Conservation (phyloP, 1,284 basidiomycete species). For the Fistulina hepatica region DNA sequence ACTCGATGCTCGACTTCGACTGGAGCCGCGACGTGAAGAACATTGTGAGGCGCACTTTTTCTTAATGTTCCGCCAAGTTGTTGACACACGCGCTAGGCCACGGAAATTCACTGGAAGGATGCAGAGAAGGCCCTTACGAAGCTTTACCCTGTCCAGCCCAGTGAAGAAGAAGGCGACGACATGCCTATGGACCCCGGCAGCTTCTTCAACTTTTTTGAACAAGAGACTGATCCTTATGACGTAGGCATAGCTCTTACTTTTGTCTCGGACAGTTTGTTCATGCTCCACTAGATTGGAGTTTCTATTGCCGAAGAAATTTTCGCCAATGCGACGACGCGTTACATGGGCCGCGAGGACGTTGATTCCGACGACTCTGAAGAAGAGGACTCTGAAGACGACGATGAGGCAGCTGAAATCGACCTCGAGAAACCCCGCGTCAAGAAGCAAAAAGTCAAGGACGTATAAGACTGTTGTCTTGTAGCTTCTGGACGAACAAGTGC, state of each 20-base stretch:
- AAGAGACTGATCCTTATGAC: constrained; percentile 50
- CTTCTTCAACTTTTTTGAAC: constrained; percentile 84
- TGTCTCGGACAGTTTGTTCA: constrained; percentile 8
- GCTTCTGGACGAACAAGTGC: too few relatives aligned
- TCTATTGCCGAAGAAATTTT: constrained; percentile 67
- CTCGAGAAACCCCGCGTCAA: constrained; percentile 68
- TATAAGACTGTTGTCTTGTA: too few relatives aligned
- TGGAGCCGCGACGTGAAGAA: constrained; percentile 64
- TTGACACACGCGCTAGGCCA: constrained; percentile 31
- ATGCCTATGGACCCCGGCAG: constrained; percentile 58
- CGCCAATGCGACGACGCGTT: constrained; percentile 67
- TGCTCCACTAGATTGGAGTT: constrained; percentile 46
- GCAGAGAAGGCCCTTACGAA: constrained; percentile 66
- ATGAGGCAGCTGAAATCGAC: constrained; percentile 71
- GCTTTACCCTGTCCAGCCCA: constrained; percentile 56
- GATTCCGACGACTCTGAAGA: constrained; percentile 40
- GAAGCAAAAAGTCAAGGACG: constrained; percentile 51
- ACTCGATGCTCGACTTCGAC: constrained; percentile 64
- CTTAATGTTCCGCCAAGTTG: not conserved
- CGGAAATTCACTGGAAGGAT: constrained; percentile 75
- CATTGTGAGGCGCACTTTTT: constrained; percentile 36
- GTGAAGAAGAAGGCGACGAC: constrained; percentile 47
- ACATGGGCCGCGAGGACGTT: constrained; percentile 50
- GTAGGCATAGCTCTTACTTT: constrained; percentile 32
- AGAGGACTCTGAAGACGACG: constrained; percentile 55